Percentiles rank a stretch among this genome's conserved stretches.
Conservation (phyloP, 2,329 filamentous ascomycete species). For the Hymenoscyphus repandus region DNA sequence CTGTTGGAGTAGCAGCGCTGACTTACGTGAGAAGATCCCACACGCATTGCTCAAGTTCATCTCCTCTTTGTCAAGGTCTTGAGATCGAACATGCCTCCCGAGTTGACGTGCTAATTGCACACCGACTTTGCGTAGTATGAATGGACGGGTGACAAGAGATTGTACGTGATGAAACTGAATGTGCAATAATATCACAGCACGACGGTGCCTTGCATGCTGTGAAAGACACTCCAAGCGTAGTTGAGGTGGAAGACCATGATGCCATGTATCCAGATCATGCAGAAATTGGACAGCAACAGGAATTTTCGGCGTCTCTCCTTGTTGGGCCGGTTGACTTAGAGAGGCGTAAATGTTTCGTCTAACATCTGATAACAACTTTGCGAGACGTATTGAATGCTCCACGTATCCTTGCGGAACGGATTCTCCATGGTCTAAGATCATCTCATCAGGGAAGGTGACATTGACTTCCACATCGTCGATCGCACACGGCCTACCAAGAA, state of each 20-base stretch:
- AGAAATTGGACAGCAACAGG: conserved; percentile 21
- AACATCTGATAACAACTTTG: conserved; percentile 23
- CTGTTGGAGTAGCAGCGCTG: conserved; percentile 20
- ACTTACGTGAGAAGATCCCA: conserved; percentile 22
- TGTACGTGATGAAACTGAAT: conserved; percentile 28
- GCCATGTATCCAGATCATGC: conserved; percentile 24
- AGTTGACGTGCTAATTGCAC: conserved; percentile 25
- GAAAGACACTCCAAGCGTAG: conserved; percentile 21
- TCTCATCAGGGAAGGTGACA: conserved; percentile 26
- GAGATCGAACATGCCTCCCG: conserved; percentile 23
- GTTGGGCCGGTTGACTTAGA: conserved; percentile 14
- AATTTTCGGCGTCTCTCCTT: conserved; percentile 19
- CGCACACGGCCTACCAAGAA: conserved; percentile 26
- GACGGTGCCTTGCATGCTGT: conserved; percentile 17
- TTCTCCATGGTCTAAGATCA: conserved; percentile 23
- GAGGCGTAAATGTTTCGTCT: conserved; percentile 26
- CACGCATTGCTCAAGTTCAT: conserved; percentile 23
- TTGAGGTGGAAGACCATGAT: conserved; percentile 21
- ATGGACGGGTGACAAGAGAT: conserved; percentile 26
- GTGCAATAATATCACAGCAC: conserved; percentile 27
- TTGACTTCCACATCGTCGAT: conserved; percentile 29
- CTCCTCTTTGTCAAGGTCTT: conserved; percentile 25
- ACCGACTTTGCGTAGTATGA: conserved; percentile 26
- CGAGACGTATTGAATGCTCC: conserved; percentile 23
- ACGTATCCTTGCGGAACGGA: conserved; percentile 24